phyloP scores from a whole-genome alignment of 176 grass and related monocot species.

The Oryza nivara region DNA sequence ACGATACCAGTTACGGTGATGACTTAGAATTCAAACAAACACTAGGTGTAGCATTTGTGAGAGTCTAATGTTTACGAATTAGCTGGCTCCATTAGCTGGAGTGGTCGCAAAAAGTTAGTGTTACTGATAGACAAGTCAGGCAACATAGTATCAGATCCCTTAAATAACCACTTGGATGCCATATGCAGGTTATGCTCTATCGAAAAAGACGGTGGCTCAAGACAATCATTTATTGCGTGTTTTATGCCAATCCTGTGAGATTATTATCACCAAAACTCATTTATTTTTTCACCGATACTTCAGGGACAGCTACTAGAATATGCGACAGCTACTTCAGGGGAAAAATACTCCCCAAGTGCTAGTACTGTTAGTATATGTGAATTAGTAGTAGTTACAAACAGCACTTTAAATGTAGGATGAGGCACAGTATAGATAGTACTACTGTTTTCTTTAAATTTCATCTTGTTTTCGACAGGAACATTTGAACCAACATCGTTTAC shows the following conservation, averaged over 20 bases:
- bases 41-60: no score
- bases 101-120: neutral
- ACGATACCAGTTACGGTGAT: no score
- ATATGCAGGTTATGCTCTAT: conserved; percentile 11
- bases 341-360: neutral
- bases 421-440: neutral
- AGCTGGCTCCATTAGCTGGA: neutral
- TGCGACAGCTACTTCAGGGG: neutral
- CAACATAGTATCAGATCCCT: neutral
- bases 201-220: conserved; percentile 49
- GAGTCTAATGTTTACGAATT: neutral
- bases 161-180: neutral
- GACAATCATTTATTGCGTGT: conserved; percentile 42
- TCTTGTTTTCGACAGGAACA: neutral
- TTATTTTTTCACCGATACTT: neutral
- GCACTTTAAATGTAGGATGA: neutral
- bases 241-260: conserved; percentile 22
- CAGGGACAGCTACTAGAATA: neutral
- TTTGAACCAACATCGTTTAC: neutral
- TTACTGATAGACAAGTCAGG: neutral
- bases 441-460: neutral
- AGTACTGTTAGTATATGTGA: neutral
- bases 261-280: conserved; percentile 14
- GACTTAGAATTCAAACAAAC: no score
- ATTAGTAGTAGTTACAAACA: neutral